Percentiles rank a stretch among this genome's conserved stretches.
Conservation (phyloP, 2,329 filamentous ascomycete species). For the Microcera coccophila region DNA sequence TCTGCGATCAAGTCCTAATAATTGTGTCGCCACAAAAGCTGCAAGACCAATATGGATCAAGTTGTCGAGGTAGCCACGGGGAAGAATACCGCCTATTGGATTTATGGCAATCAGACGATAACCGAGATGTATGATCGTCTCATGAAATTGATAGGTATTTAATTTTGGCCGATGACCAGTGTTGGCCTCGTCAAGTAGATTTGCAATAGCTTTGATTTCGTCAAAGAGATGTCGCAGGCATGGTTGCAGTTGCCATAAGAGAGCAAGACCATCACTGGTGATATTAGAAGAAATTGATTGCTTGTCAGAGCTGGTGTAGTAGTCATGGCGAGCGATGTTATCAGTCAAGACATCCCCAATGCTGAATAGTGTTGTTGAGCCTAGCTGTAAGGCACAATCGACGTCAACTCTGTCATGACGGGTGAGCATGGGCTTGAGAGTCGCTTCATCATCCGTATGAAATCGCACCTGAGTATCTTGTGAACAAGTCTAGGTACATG, state of each 20-base stretch:
- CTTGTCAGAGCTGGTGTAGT: neutral
- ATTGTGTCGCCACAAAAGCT: slow-evolving; percentile 2
- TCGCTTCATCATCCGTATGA: neutral
- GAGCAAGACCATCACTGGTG: neutral
- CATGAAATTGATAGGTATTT: slow-evolving; percentile 4
- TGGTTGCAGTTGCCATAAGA: neutral
- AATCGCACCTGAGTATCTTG: slow-evolving; percentile 10
- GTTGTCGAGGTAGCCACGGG: neutral
- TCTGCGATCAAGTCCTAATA: slow-evolving; percentile 6
- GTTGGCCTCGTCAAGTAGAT: slow-evolving; percentile 3
- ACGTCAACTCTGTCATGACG: slow-evolving; percentile 7
- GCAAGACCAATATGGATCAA: slow-evolving; percentile 2
- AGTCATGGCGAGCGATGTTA: neutral
- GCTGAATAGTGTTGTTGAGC: slow-evolving; percentile 4
- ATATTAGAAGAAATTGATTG: neutral
- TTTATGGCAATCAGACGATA: slow-evolving; percentile 8
- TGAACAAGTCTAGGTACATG: slow-evolving; percentile 1
- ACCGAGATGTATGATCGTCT: slow-evolving; percentile 5
- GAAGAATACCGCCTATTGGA: neutral
- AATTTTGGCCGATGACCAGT: slow-evolving; percentile 3
- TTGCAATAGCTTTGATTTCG: slow-evolving; percentile 2
- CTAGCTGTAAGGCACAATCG: slow-evolving; percentile 7
- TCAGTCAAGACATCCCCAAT: slow-evolving; percentile 2
- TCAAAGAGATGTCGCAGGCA: slow-evolving; percentile 2
- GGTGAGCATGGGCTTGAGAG: neutral